Base-by-base conservation (phyloP, 345 rosid genomes). In the Bruguiera parviflora region DNA sequence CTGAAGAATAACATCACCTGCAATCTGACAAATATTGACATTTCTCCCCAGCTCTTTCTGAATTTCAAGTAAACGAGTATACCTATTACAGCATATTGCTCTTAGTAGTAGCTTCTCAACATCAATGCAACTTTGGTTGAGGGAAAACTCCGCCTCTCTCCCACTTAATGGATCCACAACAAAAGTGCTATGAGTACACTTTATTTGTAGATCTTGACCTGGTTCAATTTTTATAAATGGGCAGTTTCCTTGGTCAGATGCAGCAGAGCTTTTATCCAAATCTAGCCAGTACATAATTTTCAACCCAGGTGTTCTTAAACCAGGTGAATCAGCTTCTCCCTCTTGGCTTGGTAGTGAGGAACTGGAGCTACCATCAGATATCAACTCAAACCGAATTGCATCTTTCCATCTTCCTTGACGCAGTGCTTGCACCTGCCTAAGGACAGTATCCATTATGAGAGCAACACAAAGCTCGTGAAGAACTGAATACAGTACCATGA, bases 371-470 rank as follows among this genome's bases (percentile, higher is more conserved):
- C 84, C 78, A 68, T 96, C 98, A 49, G 91, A 85, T 71, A 90
- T 89, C 73, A 90, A 74, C 55, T 92, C 97, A 70, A 92, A 92
- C 53, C 89, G 86, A 75, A 96, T 86, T 64, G 95, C 92, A 81
- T 89, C 98, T 84, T 85, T 96, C 99, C 98, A 96, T 81, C 98
- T 86, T 66, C 98, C 98, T 64, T 73, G 92, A 47, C 91, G 88
- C 58, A 92, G 91, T 67, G 84, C 84, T 77, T 90, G 90, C 15
- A 92, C 97, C 79, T 96, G 99, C 81, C 96, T 89, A 75, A 90
- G 82, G 67, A 92, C 96, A 51, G 99, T 92, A 81, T 92, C 98
- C 99, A 96, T 96, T 65, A 87, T 84, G 52, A 92, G 84, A 35
- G 98, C 86, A 58, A 96, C 82, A 46, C 98, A 92, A 28, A 96